Conservation (phyloP, 2,329 filamentous ascomycete species). For the Fusarium miscanthi region DNA sequence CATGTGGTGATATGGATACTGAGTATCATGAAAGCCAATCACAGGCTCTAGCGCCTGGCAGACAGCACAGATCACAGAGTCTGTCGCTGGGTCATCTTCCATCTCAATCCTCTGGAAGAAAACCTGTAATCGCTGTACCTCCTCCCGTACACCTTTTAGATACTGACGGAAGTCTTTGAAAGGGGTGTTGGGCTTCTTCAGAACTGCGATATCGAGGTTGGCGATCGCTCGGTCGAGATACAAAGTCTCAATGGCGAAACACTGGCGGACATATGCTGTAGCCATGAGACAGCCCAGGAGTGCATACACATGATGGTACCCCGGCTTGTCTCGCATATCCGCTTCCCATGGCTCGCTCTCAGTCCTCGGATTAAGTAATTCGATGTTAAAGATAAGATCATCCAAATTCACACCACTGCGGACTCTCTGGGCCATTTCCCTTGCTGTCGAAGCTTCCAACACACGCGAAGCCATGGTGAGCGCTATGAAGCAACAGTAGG, state of each 20-base stretch:
- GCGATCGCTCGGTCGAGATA: background rate
- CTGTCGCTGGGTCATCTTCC: background rate
- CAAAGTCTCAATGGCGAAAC: background rate
- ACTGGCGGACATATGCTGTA: background rate
- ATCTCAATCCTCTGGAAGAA: background rate
- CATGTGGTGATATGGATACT: background rate
- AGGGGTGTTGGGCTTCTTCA: background rate
- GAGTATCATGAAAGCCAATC: background rate
- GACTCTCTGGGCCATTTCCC: background rate
- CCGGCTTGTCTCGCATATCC: background rate
- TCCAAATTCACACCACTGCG: background rate
- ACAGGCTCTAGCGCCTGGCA: background rate
- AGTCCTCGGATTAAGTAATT: background rate
- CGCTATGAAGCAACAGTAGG: background rate
- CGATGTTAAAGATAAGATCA: background rate
- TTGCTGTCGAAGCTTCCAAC: background rate
- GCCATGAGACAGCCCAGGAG: background rate
- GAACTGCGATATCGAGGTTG: background rate
- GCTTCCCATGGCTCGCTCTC: background rate
- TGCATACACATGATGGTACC: background rate
- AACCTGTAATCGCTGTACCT: fast-evolving
- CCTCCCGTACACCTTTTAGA: background rate
- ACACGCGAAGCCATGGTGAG: background rate
- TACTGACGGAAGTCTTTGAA: too few species aligned
- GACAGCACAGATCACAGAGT: background rate